Conservation (phyloP, 495 filamentous ascomycete genomes). For the Chaetomidium leptoderma region DNA sequence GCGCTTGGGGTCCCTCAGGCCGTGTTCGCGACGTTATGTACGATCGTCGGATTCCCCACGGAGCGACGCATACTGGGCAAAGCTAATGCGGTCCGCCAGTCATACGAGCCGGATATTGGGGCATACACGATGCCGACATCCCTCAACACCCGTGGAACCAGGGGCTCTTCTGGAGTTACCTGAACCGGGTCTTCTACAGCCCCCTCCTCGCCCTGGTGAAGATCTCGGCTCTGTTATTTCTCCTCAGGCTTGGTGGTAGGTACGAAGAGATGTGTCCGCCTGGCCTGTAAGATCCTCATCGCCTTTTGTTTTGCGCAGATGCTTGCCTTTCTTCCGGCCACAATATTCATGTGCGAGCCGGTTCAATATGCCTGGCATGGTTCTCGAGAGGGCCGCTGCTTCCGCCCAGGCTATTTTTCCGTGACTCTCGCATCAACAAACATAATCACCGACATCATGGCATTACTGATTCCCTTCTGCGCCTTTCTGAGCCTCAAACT, state of each 20-base stretch:
- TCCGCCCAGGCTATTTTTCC: slow-evolving; percentile 41
- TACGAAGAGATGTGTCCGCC: slow-evolving; percentile 38
- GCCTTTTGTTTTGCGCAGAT: slow-evolving; percentile 46
- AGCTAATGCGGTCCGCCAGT: neutral
- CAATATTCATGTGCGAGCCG: slow-evolving; percentile 53
- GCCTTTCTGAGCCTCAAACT: slow-evolving; percentile 45
- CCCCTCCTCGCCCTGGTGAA: slow-evolving; percentile 58
- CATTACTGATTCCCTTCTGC: slow-evolving; percentile 43
- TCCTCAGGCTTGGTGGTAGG: slow-evolving; percentile 46
- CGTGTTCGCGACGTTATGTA: slow-evolving; percentile 35
- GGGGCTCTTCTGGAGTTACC: slow-evolving; percentile 42
- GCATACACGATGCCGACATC: slow-evolving; percentile 44
- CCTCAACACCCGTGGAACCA: slow-evolving; percentile 34
- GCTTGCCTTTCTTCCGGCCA: slow-evolving; percentile 49
- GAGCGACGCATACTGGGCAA: neutral
- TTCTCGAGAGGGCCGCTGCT: slow-evolving; percentile 38
- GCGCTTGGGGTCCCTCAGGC: slow-evolving; percentile 33
- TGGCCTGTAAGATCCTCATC: slow-evolving; percentile 43
- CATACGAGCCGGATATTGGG: slow-evolving; percentile 43
- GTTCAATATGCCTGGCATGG: slow-evolving; percentile 41
- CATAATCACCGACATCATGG: slow-evolving; percentile 47
- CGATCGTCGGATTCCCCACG: slow-evolving; percentile 1
- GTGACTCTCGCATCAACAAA: slow-evolving; percentile 41
- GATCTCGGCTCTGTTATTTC: slow-evolving; percentile 52
- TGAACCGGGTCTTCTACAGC: slow-evolving; percentile 56